Evolutionary conservation across 192 early-diverging fungal genomes (phyloP), one percentile per base, ranked within the genome.

Genomic region (Coemansia sp.): DNA sequence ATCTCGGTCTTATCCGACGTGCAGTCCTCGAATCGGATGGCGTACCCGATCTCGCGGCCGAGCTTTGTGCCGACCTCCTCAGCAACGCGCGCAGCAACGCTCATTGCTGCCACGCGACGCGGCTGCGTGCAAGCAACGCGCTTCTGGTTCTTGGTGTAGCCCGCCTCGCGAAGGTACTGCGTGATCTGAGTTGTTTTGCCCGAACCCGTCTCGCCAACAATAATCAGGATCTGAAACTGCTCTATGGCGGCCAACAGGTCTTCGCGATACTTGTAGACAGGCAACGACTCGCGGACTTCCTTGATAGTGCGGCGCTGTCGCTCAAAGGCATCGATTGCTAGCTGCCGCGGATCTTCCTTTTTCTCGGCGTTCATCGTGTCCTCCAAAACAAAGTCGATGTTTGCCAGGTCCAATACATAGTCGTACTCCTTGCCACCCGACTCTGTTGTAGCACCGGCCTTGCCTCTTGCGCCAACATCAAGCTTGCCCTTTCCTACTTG

Each of bases 121-220:
- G 97, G 97, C 75, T 99, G 97, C 1, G 97, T 99, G 87, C 97
- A 99, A 21, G 94, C 95, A 72, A 99, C 88, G 74, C 89, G 91
- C 78, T 90, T 91, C 16, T 91, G 89, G 28, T 86, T 85, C 46
- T 93, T 93, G 28, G 95, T 93, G 68, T 95, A 99, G 17, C 98
- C 98, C 7, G 93, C 94, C 69, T 99, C 97, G 74, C 91, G 87
- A 32, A 99, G 80, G 66, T 99, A 99, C 76, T 99, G 97, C 14
- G 98, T 93, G 30, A 99, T 85, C 75, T 99, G 96, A n/a, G 96
- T 99, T 0, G 96, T 99, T 78, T 99, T 99, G 17, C 97, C 97
- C 4, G 94, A 96, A 6, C 97, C 97, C 3, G 97, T 99, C 84
- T 98, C 95, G 40, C 96, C 97, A 13, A 96, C 96, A 64, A 99